Conservation (phyloP, 2,329 filamentous ascomycete species). For the Colletotrichum kahawae region DNA sequence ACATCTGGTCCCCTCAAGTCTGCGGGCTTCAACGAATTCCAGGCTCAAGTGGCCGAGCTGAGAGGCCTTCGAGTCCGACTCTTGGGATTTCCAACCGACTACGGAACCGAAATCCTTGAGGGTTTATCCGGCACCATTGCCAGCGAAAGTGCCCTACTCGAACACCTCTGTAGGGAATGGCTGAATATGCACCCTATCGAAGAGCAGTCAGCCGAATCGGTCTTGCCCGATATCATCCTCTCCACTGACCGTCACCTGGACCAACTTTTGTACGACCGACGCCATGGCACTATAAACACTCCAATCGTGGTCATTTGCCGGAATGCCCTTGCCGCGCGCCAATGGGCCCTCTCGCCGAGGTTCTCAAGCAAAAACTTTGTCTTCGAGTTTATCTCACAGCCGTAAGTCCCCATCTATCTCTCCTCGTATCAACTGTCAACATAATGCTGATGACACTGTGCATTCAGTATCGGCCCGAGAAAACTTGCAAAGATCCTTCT, state of each 20-base stretch:
- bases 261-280: neutral
- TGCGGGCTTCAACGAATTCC: conserved; percentile 31
- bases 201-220: neutral
- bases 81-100: conserved; percentile 18
- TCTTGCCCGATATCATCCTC: conserved; percentile 30
- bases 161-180: conserved; percentile 36
- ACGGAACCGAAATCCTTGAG: neutral
- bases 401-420: conserved; percentile 27
- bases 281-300: neutral
- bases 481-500: conserved; percentile 39
- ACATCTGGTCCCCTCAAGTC: neutral
- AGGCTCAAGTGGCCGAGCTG: conserved; percentile 30
- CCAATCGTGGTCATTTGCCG: conserved; percentile 35
- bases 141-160: conserved; percentile 22
- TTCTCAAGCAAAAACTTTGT: conserved; percentile 24
- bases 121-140: neutral
- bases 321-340: conserved; percentile 33
- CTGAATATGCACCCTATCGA: conserved; percentile 33
- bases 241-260: conserved; percentile 20
- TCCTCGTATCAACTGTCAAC: rapidly evolving
- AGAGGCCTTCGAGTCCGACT: conserved; percentile 34
- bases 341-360: conserved; percentile 21
- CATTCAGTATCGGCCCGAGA: conserved; percentile 37
- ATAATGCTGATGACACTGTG: rapidly evolving
- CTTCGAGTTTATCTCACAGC: conserved; percentile 42